These are phyloP conservation scores for Hyphodiscus hymeniophilus DNA, from an alignment of 495 filamentous ascomycete species.

Conservation along the genomic window DNA sequence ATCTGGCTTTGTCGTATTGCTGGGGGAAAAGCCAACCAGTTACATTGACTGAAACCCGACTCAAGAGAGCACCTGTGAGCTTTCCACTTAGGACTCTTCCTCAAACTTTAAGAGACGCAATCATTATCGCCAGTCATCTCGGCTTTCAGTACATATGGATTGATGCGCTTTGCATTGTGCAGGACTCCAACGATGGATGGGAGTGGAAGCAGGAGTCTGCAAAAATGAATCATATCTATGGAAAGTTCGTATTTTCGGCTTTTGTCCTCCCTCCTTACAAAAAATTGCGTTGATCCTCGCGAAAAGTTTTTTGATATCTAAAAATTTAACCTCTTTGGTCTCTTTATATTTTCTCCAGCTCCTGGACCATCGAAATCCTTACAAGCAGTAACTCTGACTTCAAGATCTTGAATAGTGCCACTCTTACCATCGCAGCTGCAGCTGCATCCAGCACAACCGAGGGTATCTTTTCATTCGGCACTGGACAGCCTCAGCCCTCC, in stretches of 20 bases:
- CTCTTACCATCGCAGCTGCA: background rate
- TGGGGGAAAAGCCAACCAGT: conserved; percentile 15
- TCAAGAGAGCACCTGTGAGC: background rate
- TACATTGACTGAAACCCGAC: conserved; percentile 1
- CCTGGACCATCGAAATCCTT: too few relatives aligned
- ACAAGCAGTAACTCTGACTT: too few relatives aligned
- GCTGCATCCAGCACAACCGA: background rate
- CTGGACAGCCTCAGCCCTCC: background rate
- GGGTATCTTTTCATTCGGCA: background rate
- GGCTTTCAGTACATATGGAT: conserved; percentile 24
- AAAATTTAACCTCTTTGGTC: too few relatives aligned
- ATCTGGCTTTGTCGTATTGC: conserved; percentile 16
- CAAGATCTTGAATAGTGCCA: too few relatives aligned
- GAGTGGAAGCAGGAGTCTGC: conserved; percentile 15
- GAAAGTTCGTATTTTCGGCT: conserved; percentile 8
- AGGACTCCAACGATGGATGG: conserved; percentile 17
- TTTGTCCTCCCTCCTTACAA: conserved; percentile 5
- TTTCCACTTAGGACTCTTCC: conserved; percentile 8
- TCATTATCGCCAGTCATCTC: conserved; percentile 13
- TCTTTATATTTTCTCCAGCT: too few relatives aligned
- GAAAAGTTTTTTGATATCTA: background rate
- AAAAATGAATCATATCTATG: conserved; percentile 16
- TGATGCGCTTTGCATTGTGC: conserved; percentile 20
- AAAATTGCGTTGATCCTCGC: background rate
- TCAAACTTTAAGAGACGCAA: conserved; percentile 17